These are phyloP conservation scores for Aspergillus cejpii DNA, from an alignment of 2,329 filamentous ascomycete species.

Conservation along the genomic window DNA sequence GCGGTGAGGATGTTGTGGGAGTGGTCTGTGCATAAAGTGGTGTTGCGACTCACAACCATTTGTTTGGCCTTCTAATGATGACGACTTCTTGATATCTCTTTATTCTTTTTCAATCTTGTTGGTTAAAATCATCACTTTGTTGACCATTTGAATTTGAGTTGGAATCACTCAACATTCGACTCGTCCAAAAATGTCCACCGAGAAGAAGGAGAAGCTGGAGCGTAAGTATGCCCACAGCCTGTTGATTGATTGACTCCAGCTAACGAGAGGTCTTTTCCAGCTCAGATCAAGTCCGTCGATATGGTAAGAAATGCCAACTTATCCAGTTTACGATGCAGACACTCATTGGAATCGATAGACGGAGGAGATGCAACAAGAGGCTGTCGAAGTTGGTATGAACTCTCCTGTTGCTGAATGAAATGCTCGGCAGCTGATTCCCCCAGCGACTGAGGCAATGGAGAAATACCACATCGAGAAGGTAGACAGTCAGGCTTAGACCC, in stretches of 20 bases:
- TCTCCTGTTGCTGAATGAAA: neutral
- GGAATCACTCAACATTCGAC: neutral
- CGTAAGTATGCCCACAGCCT: slow-evolving; percentile 44
- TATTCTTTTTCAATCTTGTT: no score
- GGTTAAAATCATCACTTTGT: neutral
- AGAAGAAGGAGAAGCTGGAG: slow-evolving; percentile 68
- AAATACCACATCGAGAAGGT: slow-evolving; percentile 69
- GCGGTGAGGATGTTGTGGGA: slow-evolving; percentile 27
- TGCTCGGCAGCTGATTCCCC: slow-evolving; percentile 23
- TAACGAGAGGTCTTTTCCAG: slow-evolving; percentile 45
- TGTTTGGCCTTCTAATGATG: slow-evolving; percentile 1
- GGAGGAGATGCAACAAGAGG: slow-evolving; percentile 95
- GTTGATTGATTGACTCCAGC: slow-evolving; percentile 3
- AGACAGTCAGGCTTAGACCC: slow-evolving; percentile 8
- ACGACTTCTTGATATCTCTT: neutral
- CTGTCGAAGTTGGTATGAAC: slow-evolving; percentile 82
- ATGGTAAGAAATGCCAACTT: slow-evolving; percentile 62
- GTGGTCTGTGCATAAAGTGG: slow-evolving; percentile 23
- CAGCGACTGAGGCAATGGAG: slow-evolving; percentile 65
- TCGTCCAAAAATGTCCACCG: slow-evolving; percentile 39
- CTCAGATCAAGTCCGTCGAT: slow-evolving; percentile 94
- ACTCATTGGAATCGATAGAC: slow-evolving; percentile 52
- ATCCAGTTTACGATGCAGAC: slow-evolving; percentile 7
- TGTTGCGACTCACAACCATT: slow-evolving; percentile 10
- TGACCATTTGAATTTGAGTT: no score